Evolutionary conservation across 2,329 filamentous ascomycete genomes (phyloP), one percentile per base, ranked within the genome.

Genomic region (Fusarium torreyae): DNA sequence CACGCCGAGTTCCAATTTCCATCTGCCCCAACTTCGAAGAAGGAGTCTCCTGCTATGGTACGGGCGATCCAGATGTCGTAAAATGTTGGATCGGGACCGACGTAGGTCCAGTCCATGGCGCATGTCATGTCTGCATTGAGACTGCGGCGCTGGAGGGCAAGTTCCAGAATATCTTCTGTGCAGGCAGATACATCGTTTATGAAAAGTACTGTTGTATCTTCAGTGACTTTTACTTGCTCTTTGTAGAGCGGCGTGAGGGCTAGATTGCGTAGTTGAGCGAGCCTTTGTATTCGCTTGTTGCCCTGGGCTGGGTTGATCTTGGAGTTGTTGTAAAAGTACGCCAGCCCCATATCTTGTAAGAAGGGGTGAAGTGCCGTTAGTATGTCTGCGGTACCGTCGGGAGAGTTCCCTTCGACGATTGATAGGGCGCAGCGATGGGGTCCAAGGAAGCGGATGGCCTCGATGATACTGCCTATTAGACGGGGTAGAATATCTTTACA

Each of bases 21-120:
- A 43, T 85, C 81, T 3, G 79, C 61, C 0, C 85, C 83, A 7
- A 89, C 83, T 0, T 85, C 76, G 71, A 88, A 89, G 74, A 89
- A 89, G 0, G 80, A 78, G 68, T 89, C 84, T 2, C 88, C 87
- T 1, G 76, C 78, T 44, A 89, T 81, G 3, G 78, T 80, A 8
- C 87, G 82, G 0, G 84, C 82, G 26, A 88, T 78, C 87, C 86
- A 89, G 4, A 87, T 80, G 62, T 89, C 86, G 71, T 88, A 88
- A 69, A 89, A 89, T 0, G 81, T 84, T 0, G 84, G 83, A 4
- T 84, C 76, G 0, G 54, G 53, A 0, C 79, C 82, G 5, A 78
- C 75, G 42, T 83, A 83, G 0, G 80, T 83, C 86, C 87, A 90
- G 74, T 90, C 87, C 81, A 90, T 85, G 7, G 80, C 86, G 69